phyloP scores from a whole-genome alignment of 768 basidiomycete species.

The Psilocybe cyanescens region DNA sequence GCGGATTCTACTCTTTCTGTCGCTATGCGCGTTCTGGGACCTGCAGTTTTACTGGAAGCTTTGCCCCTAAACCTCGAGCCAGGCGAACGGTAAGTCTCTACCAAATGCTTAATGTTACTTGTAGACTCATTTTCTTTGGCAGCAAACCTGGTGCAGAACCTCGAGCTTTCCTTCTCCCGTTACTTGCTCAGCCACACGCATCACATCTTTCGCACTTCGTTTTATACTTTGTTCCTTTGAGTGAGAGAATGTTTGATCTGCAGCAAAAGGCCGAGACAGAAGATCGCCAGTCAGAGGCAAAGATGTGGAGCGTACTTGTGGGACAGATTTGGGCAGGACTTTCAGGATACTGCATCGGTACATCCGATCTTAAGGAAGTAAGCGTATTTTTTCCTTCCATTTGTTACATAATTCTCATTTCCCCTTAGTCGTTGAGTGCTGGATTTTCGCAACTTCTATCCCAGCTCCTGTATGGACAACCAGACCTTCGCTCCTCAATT shows the following conservation, averaged over 20 bases:
- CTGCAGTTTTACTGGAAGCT: conserved; percentile 70
- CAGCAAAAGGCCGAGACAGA: conserved; percentile 81
- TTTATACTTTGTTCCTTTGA: conserved; percentile 90
- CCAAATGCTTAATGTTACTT: background rate
- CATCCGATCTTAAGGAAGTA: conserved; percentile 76
- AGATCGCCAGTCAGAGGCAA: conserved; percentile 80
- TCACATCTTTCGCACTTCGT: conserved; percentile 87
- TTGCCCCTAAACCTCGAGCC: conserved; percentile 91
- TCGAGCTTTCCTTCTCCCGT: conserved; percentile 88
- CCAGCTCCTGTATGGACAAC: conserved; percentile 90
- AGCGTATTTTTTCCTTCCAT: conserved; percentile 10
- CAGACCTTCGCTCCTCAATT: conserved; percentile 80
- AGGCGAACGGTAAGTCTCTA: conserved; percentile 61
- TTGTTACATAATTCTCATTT: conserved; percentile 4
- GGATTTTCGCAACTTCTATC: conserved; percentile 90
- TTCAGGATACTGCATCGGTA: conserved; percentile 86
- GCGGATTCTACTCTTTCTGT: conserved; percentile 79
- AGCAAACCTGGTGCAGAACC: conserved; percentile 81
- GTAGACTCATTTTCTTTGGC: background rate
- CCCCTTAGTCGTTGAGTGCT: conserved; percentile 67
- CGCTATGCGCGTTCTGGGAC: conserved; percentile 87
- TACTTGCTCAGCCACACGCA: conserved; percentile 80
- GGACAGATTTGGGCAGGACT: conserved; percentile 94
- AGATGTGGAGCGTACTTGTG: conserved; percentile 94
- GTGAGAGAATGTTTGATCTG: conserved; percentile 89